Percentiles rank a stretch among this genome's conserved stretches.
phyloP scores from a whole-genome alignment of 257 asterid genomes.

The Vinca minor region DNA sequence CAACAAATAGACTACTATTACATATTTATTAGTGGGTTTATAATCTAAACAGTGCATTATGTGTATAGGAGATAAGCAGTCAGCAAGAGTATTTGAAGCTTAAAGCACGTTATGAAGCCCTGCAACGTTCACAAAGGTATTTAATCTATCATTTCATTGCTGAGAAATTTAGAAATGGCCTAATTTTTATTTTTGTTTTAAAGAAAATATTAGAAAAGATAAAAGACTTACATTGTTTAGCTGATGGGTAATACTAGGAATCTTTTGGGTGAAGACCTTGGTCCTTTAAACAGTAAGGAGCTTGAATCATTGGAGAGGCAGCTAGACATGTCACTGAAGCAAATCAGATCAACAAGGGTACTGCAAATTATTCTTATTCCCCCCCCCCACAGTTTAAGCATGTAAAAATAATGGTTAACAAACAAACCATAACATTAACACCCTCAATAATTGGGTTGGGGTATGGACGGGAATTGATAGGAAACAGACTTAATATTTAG shows the following conservation, averaged over 20 bases:
- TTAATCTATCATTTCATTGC: not conserved
- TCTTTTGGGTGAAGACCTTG: slow-evolving; percentile 96
- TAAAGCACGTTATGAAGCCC: slow-evolving; percentile 88
- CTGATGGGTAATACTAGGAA: slow-evolving; percentile 40
- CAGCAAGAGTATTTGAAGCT: slow-evolving; percentile 98
- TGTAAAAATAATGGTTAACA: no score
- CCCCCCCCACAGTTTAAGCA: no score
- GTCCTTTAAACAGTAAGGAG: slow-evolving; percentile 89
- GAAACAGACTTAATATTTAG: no score
- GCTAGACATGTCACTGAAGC: slow-evolving; percentile 90
- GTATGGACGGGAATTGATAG: no score
- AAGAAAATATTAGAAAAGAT: not conserved
- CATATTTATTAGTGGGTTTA: no score
- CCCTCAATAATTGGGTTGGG: no score
- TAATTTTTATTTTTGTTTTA: no score
- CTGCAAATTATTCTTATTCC: no score
- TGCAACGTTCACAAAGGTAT: slow-evolving; percentile 91
- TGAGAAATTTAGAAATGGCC: no score
- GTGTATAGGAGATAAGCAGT: slow-evolving; percentile 80
- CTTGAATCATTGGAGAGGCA: slow-evolving; percentile 93
- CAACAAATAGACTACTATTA: no score
- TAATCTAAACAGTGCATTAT: not conserved
- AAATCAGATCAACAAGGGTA: slow-evolving; percentile 92
- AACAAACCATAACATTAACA: no score
- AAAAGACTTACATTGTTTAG: not conserved